Base-by-base conservation (phyloP, 1,139 yeast species). In the Lodderomyces orthopsilosis region DNA sequence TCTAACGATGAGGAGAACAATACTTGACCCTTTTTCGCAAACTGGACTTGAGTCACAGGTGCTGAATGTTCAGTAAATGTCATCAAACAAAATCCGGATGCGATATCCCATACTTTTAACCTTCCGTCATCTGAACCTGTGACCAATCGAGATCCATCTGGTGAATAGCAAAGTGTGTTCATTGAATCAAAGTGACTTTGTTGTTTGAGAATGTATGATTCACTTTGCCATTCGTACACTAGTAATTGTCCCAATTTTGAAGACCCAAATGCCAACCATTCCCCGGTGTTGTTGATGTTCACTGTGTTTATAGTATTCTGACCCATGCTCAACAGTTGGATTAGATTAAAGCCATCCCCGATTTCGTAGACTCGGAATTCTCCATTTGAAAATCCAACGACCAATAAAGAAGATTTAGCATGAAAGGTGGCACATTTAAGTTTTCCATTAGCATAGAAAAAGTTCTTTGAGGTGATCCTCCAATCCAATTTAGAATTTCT, bases 221-320 rank as follows among this genome's bases (percentile, higher is more conserved):
- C 98, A 2, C 96, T 87, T 68, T 93, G 97, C 99, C 99, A 93
- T 72, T 93, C 99, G 72, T 95, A 93, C 0, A 93, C 98, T 47
- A 93, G 68, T 44, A 93, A 68, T 64, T 93, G 99, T n/a, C 98
- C 98, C 30, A 88, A 67, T 55, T 83, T 84, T 15, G 91, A 70
- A 0, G 97, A 90, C 4, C 98, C 98, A 64, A 93, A 88, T 0
- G 97, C 96, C 39, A 94, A 70, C 99, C 99, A 93, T 63, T 93
- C 98, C 18, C 98, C 99, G 4, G 93, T 73, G 8, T 74, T 66
- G 62, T 93, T 93, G 41, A 93, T 77, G 17, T 81, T 68, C 2
- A 93, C 94, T 9, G 91, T 82, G 57, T 87, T 90, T 34, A 93
- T 85, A 3, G 93, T 83, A 55, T 89, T 85, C 58, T 89, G 95